phyloP scores from a whole-genome alignment of 2,329 filamentous ascomycete species.

The Daldinia sp. region DNA sequence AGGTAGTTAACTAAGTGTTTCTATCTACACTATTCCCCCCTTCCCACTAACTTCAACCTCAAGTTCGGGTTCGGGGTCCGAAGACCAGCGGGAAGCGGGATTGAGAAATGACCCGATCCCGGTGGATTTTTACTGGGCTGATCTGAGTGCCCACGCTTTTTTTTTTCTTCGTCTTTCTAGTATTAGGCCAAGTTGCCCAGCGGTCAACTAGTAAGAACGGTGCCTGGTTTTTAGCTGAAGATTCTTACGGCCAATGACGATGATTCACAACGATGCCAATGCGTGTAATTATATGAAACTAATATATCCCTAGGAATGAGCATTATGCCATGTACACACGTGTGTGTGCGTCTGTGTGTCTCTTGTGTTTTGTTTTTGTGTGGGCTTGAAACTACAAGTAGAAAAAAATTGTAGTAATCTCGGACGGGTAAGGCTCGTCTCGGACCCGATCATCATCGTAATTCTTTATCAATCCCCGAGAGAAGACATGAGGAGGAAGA shows the following conservation, averaged over 20 bases:
- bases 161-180: neutral
- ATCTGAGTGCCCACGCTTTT: neutral
- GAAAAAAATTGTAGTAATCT: constrained; percentile 22
- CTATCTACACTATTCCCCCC: neutral
- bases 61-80: constrained; percentile 27
- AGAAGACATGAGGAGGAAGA: neutral
- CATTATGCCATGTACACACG: neutral
- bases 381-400: neutral
- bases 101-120: constrained; percentile 29
- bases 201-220: neutral
- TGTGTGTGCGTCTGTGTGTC: neutral
- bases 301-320: neutral
- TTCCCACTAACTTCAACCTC: neutral
- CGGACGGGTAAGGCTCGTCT: constrained; percentile 9
- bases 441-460: constrained; percentile 18
- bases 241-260: neutral
- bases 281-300: neutral
- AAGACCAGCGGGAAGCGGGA: constrained; percentile 17
- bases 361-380: neutral
- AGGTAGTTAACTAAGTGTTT: too few relatives aligned
- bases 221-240: constrained; percentile 4
- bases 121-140: constrained; percentile 1
- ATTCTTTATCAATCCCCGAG: constrained; percentile 9
- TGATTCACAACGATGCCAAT: neutral
- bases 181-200: constrained; percentile 1